phyloP scores from a whole-genome alignment of 2,329 filamentous ascomycete species.

The Hymenoscyphus infarciens region DNA sequence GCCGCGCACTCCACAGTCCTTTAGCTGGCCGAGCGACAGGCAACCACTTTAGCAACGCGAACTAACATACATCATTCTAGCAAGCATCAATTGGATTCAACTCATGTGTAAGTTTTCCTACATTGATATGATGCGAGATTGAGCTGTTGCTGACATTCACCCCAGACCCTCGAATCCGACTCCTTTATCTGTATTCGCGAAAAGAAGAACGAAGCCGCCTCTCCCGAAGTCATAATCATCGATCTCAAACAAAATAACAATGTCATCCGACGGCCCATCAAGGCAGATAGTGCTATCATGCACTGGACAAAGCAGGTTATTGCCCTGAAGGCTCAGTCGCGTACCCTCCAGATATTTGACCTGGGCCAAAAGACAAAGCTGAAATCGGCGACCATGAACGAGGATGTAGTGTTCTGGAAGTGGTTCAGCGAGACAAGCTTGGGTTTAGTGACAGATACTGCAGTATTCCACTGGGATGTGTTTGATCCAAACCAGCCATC shows the following conservation, averaged over 20 bases:
- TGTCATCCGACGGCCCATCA: constrained; percentile 90
- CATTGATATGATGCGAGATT: constrained; percentile 12
- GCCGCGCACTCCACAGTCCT: constrained; percentile 15
- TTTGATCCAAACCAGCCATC: constrained; percentile 76
- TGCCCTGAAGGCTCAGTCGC: constrained; percentile 87
- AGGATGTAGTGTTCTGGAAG: constrained; percentile 99
- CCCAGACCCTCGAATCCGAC: constrained; percentile 94
- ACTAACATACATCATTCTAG: constrained; percentile 43
- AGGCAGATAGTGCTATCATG: constrained; percentile 99
- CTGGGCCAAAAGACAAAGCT: constrained; percentile 89
- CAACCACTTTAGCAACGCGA: constrained; percentile 18
- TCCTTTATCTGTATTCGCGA: constrained; percentile 94
- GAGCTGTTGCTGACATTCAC: constrained; percentile 17
- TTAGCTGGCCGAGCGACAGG: constrained; percentile 24
- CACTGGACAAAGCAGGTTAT: constrained; percentile 97
- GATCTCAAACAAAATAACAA: constrained; percentile 98
- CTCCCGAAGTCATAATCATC: constrained; percentile 93
- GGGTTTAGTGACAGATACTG: constrained; percentile 84
- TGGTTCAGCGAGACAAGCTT: constrained; percentile 91
- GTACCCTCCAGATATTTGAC: constrained; percentile 97
- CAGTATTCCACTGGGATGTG: constrained; percentile 97
- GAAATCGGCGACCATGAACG: constrained; percentile 93
- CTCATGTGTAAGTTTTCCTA: constrained; percentile 64
- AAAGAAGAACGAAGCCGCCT: constrained; percentile 78
- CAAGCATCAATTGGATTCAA: constrained; percentile 78